Percentiles rank a stretch among this genome's conserved stretches.
These are phyloP conservation scores for Helotiales sp. DNA, from an alignment of 2,329 filamentous ascomycete species.

Conservation along the genomic window DNA sequence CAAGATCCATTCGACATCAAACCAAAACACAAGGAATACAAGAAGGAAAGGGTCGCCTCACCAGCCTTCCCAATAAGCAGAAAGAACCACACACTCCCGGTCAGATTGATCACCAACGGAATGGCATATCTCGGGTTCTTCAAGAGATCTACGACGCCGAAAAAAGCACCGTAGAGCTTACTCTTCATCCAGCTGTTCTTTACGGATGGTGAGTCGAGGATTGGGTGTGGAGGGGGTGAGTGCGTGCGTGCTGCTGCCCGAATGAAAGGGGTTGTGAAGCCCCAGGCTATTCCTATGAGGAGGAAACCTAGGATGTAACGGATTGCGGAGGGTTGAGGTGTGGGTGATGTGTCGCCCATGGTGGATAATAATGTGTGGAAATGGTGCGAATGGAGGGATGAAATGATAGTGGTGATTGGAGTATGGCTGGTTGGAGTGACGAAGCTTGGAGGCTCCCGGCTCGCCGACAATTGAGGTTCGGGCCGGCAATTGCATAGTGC, in stretches of 20 bases:
- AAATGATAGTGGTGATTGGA: background rate
- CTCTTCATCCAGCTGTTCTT: constrained; percentile 59
- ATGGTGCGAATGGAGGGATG: background rate
- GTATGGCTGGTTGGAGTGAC: background rate
- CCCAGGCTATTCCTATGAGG: constrained; percentile 89
- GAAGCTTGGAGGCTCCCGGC: background rate
- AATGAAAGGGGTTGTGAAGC: constrained; percentile 90
- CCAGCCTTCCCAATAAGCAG: constrained; percentile 88
- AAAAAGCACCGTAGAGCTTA: constrained; percentile 65
- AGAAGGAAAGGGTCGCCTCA: constrained; percentile 43
- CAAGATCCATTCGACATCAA: too few species aligned
- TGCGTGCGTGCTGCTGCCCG: constrained; percentile 79
- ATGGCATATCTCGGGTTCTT: constrained; percentile 81
- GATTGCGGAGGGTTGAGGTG: constrained; percentile 39
- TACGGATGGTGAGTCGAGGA: constrained; percentile 52
- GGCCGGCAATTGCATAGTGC: too few species aligned
- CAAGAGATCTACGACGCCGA: constrained; percentile 76
- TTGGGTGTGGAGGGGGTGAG: constrained; percentile 58
- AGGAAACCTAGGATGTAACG: constrained; percentile 89
- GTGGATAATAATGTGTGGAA: background rate
- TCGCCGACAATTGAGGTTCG: too few species aligned
- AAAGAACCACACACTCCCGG: constrained; percentile 96
- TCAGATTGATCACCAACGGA: constrained; percentile 83
- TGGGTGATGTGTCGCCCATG: constrained; percentile 4
- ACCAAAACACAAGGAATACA: background rate